Percentiles rank a stretch among this genome's conserved stretches.
These are phyloP conservation scores for Gracilaria caudata DNA, from an alignment of 23 red algal species.

Conservation along the genomic window DNA sequence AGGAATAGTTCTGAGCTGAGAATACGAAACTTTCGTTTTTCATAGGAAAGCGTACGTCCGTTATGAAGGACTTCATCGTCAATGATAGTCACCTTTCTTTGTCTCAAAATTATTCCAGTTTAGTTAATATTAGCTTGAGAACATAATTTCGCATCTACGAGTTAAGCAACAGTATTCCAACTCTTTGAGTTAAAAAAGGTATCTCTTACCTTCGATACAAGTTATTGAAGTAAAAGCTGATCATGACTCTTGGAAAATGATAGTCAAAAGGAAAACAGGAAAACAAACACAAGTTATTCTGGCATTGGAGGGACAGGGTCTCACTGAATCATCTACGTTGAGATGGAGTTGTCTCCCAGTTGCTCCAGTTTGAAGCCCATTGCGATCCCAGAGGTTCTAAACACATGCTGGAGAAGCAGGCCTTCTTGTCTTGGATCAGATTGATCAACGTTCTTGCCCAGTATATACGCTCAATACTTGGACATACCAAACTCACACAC, in stretches of 20 bases:
- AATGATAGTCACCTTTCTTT: too few relatives aligned
- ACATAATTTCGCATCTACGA: background rate
- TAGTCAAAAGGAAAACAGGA: background rate
- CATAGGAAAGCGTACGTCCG: too few relatives aligned
- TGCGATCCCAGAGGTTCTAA: background rate
- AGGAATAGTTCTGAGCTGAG: too few relatives aligned
- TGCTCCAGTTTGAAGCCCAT: slow-evolving; percentile 12
- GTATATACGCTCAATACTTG: background rate
- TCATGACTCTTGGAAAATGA: too few relatives aligned
- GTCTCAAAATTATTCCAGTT: too few relatives aligned
- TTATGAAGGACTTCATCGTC: too few relatives aligned
- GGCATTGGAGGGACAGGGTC: background rate
- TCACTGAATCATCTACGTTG: background rate
- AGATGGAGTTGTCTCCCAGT: background rate
- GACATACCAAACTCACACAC: background rate
- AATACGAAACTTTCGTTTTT: too few relatives aligned
- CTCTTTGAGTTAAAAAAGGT: background rate
- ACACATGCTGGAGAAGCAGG: background rate
- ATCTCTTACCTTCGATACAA: too few relatives aligned
- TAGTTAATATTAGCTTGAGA: too few relatives aligned
- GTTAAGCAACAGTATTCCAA: background rate
- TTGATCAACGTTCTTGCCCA: slow-evolving; percentile 19
- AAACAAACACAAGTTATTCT: background rate
- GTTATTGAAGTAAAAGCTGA: background rate
- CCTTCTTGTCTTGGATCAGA: slow-evolving; percentile 3